phyloP scores from a whole-genome alignment of 2,329 filamentous ascomycete species.

The Hortaea sp. region DNA sequence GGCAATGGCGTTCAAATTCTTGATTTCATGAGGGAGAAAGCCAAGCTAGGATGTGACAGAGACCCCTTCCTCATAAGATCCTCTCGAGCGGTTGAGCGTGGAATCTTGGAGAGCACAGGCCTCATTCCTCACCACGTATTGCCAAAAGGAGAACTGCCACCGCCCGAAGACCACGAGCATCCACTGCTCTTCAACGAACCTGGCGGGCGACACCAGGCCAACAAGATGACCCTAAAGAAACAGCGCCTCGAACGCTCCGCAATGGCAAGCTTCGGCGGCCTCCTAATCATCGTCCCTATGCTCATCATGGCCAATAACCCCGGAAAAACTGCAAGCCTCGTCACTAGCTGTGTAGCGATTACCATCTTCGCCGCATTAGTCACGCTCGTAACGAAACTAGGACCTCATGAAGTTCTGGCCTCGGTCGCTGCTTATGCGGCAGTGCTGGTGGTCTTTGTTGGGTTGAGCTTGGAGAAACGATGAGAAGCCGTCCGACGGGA shows the following conservation, averaged over 20 bases:
- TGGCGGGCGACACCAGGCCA: slow-evolving; percentile 1
- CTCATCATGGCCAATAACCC: slow-evolving; percentile 6
- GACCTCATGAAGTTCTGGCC: slow-evolving; percentile 5
- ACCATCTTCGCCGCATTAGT: slow-evolving; percentile 4
- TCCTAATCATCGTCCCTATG: slow-evolving; percentile 6
- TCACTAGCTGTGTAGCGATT: slow-evolving; percentile 5
- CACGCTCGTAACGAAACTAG: slow-evolving; percentile 1
- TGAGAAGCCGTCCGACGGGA: too few species aligned
- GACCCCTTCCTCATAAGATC: slow-evolving; percentile 4
- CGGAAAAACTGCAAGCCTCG: slow-evolving; percentile 2
- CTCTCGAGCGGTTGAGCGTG: slow-evolving; percentile 1
- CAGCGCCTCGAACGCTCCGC: slow-evolving; percentile 1
- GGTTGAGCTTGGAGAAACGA: slow-evolving; percentile 1
- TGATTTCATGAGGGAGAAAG: slow-evolving; percentile 4
- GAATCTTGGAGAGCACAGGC: not conserved
- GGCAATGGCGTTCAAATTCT: slow-evolving; percentile 4
- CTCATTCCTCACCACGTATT: slow-evolving; percentile 5
- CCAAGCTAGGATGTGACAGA: not conserved
- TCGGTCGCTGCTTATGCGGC: slow-evolving; percentile 7
- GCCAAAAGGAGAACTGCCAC: not conserved
- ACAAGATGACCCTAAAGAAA: not conserved
- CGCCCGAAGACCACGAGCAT: not conserved
- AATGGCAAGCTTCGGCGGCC: slow-evolving; percentile 4
- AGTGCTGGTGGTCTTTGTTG: slow-evolving; percentile 6
- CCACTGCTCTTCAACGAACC: not conserved